Evolutionary conservation across 2,329 filamentous ascomycete species (phyloP).

Genomic region (Ophiostoma ips): DNA sequence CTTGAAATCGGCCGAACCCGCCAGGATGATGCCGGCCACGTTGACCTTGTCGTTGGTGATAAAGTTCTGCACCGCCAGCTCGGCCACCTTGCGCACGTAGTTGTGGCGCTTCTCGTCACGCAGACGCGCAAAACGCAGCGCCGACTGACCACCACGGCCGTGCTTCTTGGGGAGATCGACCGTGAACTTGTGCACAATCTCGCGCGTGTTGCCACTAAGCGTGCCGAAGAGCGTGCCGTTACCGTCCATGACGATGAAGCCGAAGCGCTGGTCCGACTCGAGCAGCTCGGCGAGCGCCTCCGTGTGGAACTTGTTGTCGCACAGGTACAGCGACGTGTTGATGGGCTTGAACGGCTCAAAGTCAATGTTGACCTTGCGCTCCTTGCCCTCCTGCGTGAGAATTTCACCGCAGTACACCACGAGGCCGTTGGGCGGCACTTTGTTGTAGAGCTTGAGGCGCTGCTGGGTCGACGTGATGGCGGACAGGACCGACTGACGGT

Average conservation of each 20-base stretch:
- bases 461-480: slow-evolving; percentile 99
- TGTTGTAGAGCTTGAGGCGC: slow-evolving; percentile 97
- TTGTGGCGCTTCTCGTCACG: slow-evolving; percentile 99
- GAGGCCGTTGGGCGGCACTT: slow-evolving; percentile 92
- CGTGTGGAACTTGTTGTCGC: slow-evolving; percentile 99
- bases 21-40: slow-evolving; percentile 85
- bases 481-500: slow-evolving; percentile 91
- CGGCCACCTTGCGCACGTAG: slow-evolving; percentile 97
- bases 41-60: slow-evolving; percentile 98
- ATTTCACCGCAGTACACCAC: slow-evolving; percentile 99
- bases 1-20: slow-evolving; percentile 98
- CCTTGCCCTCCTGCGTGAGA: slow-evolving; percentile 94
- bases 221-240: slow-evolving; percentile 97
- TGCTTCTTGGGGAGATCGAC: slow-evolving; percentile 99
- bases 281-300: slow-evolving; percentile 93
- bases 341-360: slow-evolving; percentile 99
- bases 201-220: slow-evolving; percentile 90
- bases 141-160: slow-evolving; percentile 98
- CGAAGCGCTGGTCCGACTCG: slow-evolving; percentile 97
- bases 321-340: slow-evolving; percentile 98
- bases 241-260: slow-evolving; percentile 99
- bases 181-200: slow-evolving; percentile 93
- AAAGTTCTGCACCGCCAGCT: slow-evolving; percentile 96
- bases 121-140: slow-evolving; percentile 96
- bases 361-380: slow-evolving; percentile 99